phyloP scores from a whole-genome alignment of 2,329 filamentous ascomycete genomes.

The Fusarium illudens region DNA sequence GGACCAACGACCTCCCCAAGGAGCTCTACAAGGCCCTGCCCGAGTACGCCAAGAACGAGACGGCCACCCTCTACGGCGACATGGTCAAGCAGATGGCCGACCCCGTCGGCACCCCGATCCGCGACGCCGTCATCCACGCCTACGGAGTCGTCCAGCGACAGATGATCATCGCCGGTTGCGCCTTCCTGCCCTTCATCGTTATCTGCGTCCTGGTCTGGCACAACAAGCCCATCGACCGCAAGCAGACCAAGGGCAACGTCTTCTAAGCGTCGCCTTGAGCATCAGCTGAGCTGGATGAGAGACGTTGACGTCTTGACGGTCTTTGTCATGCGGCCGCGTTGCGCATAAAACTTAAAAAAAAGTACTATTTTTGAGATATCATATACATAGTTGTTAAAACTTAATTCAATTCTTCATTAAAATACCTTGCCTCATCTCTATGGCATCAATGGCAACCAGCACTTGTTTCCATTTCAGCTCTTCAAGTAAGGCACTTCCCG shows the following conservation, averaged over 20 bases:
- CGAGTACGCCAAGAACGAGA: conserved; percentile 45
- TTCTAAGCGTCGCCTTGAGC: conserved; percentile 48
- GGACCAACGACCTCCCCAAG: conserved; percentile 45
- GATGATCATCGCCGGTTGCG: conserved; percentile 54
- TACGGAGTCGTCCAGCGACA: conserved; percentile 62
- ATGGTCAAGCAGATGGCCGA: conserved; percentile 62
- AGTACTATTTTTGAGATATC: not conserved
- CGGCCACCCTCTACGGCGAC: conserved; percentile 62
- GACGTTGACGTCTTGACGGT: not conserved
- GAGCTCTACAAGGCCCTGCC: conserved; percentile 64
- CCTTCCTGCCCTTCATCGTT: conserved; percentile 44
- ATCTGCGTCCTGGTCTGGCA: conserved; percentile 58
- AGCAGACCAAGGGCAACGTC: conserved; percentile 61
- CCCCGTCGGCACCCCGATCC: conserved; percentile 52
- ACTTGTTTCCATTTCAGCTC: not conserved
- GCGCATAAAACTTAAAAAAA: not conserved
- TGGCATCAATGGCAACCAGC: not conserved
- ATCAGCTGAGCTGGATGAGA: not conserved
- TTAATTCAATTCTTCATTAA: not conserved
- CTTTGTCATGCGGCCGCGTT: not conserved
- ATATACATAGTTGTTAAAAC: not conserved
- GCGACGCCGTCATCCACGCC: conserved; percentile 65
- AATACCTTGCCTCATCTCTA: not conserved
- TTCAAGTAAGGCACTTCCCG: not conserved
- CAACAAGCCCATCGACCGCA: conserved; percentile 57